Conservation (phyloP, 1,139 yeast genomes). For the Scheffersomyces titani region DNA sequence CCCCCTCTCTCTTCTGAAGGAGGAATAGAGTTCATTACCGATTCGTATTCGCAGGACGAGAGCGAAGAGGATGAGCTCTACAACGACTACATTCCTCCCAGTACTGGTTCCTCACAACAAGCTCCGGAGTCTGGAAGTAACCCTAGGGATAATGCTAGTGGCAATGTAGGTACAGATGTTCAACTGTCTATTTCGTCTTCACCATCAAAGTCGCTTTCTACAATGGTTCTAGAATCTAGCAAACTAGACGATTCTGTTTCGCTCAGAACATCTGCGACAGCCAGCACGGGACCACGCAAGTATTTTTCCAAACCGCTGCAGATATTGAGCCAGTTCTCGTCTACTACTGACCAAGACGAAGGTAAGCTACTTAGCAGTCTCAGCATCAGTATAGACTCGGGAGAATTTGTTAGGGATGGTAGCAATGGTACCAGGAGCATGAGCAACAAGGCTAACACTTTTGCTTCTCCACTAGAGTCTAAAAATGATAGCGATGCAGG, state of each 20-base stretch:
- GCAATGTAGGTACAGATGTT: not conserved
- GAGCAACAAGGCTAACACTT: not conserved
- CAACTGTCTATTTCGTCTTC: not conserved
- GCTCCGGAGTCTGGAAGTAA: not conserved
- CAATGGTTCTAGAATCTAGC: not conserved
- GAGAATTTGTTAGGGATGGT: constrained; percentile 9
- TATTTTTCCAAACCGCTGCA: constrained; percentile 28
- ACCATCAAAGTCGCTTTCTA: not conserved
- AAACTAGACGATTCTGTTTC: not conserved
- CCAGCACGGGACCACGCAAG: not conserved
- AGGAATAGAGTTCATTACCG: not conserved
- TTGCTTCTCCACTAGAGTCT: not conserved
- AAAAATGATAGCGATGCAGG: not conserved
- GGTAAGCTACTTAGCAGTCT: constrained; percentile 12
- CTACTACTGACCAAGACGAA: constrained; percentile 10
- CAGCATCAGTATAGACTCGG: constrained; percentile 30
- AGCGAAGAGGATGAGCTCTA: not conserved
- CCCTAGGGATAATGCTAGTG: not conserved
- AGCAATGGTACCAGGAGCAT: not conserved
- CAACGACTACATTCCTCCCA: not conserved
- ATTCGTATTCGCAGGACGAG: not conserved
- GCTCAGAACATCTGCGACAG: not conserved
- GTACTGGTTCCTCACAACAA: not conserved
- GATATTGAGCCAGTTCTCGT: constrained; percentile 23
- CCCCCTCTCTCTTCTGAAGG: not conserved